Evolutionary conservation across 148 eudicot species (phyloP).

Genomic region (Polygonum aviculare): DNA sequence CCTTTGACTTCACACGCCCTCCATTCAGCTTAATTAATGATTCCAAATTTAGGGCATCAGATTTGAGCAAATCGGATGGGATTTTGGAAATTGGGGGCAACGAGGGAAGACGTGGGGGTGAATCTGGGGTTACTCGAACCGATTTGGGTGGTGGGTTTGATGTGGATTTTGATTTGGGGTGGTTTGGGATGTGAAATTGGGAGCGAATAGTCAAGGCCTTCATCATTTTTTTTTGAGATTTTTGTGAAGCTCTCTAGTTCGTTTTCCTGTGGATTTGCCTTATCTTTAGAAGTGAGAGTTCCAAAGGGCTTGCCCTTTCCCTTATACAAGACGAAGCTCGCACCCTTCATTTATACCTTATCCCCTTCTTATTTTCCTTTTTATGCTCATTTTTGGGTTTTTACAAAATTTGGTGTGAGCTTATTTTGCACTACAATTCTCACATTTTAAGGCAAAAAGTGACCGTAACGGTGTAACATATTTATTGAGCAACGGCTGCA

Average conservation of each 20-base stretch:
- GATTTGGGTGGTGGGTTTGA: background rate
- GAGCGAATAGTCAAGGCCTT: background rate
- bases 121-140: background rate
- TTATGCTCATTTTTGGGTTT: background rate
- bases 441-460: too few species aligned
- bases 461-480: too few species aligned
- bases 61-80: background rate
- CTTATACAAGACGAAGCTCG: background rate
- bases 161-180: background rate
- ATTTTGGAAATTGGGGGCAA: background rate
- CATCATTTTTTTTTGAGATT: background rate
- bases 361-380: background rate
- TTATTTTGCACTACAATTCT: too few species aligned
- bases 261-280: background rate
- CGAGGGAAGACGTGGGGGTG: too few species aligned
- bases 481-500: too few species aligned
- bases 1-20: slow-evolving; percentile 4
- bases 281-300: background rate
- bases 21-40: too few species aligned
- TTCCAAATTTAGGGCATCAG: too few species aligned
- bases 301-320: background rate
- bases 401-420: background rate
- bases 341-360: background rate
- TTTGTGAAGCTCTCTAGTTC: background rate
- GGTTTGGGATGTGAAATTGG: background rate